Evolutionary conservation across 164 flowering plant genomes (phyloP), one percentile per base, ranked within the genome.

Genomic region (Piper longum): DNA sequence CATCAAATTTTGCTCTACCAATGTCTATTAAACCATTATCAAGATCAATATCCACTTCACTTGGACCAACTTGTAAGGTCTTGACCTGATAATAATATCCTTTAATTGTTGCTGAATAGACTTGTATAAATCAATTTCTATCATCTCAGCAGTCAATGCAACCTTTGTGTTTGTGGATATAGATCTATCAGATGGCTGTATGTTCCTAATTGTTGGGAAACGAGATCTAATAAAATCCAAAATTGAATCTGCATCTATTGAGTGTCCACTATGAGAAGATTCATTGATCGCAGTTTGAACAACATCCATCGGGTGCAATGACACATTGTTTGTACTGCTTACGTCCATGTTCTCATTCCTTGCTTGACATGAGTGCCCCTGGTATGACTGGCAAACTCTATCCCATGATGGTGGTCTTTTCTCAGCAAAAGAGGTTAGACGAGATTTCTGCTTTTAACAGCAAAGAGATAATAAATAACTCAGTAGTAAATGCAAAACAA

Each of bases 371-470:
- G 13, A 57, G 14, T 55, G 61, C 43, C 70, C 75, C 76, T 74
- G 76, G 54, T 75, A 80, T 17, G 72, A 69, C 36, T 42, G 66
- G 41, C 18, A 55, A 68, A 41, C 72, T 69, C 71, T 73, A 18
- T 87, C 86, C 97, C 97, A 89, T 52, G 87, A 80, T 16, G 79
- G 86, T 9, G 89, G 81, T 17, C 83, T 88, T 78, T 78, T 81
- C 65, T 91, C 87, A 52, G 80, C 75, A 64, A 81, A 78, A 74
- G 87, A 89, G 62, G 78, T 61, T 68, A 95, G 83, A 77, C 86
- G 84, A 66, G 99, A 91, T 91, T 86, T 95, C 98, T 90, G 63
- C 70, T 69, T 65, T 57, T 36, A 59, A 72, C 61, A 26, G 16
- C 64, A 64, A 42, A 72, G 48, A 41, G 36, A 52, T 41, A 66